Conservation (phyloP, 176 grass and related monocot species). For the Thalia dealbata region DNA sequence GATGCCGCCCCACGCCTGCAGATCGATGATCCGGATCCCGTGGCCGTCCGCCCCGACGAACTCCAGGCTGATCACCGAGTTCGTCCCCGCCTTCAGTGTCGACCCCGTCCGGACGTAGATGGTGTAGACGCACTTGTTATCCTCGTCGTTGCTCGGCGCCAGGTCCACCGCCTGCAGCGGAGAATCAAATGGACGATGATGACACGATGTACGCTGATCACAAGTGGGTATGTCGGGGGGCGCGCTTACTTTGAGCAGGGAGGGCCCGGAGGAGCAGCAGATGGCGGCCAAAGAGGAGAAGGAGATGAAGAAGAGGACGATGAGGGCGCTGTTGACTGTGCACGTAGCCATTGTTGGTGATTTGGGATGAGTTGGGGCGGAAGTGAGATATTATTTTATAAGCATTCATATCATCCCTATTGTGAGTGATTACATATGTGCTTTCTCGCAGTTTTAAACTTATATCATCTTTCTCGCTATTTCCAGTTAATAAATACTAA, state of each 20-base stretch:
- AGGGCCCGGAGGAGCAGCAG: neutral
- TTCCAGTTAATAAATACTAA: too few species aligned
- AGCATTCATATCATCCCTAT: too few species aligned
- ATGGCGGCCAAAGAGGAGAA: neutral
- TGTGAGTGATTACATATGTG: too few species aligned
- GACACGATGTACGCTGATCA: too few species aligned
- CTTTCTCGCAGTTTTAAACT: too few species aligned
- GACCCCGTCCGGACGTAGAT: constrained; percentile 78
- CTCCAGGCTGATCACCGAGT: constrained; percentile 62
- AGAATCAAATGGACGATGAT: neutral
- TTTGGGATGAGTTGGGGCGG: too few species aligned
- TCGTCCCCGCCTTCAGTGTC: constrained; percentile 67
- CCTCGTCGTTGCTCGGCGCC: neutral
- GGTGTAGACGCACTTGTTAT: constrained; percentile 77
- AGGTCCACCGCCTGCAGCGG: constrained; percentile 7
- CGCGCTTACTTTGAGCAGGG: neutral
- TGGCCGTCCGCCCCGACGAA: constrained; percentile 33
- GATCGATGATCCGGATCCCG: constrained; percentile 48
- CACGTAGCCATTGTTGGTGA: neutral
- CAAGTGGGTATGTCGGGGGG: too few species aligned
- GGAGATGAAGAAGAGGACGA: neutral
- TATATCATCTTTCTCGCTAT: too few species aligned
- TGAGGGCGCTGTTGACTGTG: neutral
- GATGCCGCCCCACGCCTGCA: constrained; percentile 64
- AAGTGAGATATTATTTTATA: too few species aligned